Evolutionary conservation across 2,329 filamentous ascomycete species (phyloP).

Genomic region (Tolypocladium ophioglossoides): DNA sequence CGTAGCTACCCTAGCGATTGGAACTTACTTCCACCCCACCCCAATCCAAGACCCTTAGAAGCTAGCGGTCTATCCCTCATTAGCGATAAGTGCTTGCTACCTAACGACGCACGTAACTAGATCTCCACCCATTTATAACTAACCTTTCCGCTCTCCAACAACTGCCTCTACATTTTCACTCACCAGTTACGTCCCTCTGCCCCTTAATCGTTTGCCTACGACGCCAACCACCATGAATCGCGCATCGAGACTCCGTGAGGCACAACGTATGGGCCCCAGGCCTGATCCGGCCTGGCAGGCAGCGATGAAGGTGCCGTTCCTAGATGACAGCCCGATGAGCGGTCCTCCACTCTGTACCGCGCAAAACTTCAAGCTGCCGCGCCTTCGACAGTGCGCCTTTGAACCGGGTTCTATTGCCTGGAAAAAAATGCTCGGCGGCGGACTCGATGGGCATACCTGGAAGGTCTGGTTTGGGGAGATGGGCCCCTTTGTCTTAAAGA

Average conservation of each 20-base stretch:
- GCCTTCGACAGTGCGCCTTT: not conserved
- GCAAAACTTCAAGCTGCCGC: not conserved
- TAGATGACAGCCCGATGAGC: not conserved
- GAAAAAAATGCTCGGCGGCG: not conserved
- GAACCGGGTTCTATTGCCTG: not conserved
- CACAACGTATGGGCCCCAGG: not conserved
- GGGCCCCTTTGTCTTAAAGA: not conserved
- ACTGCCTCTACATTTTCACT: too few species aligned
- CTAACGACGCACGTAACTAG: too few species aligned
- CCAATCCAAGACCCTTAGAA: too few species aligned
- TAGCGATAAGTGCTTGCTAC: too few species aligned
- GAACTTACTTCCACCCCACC: too few species aligned
- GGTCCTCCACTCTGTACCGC: not conserved
- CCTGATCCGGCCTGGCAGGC: not conserved
- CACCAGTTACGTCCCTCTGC: too few species aligned
- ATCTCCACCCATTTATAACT: too few species aligned
- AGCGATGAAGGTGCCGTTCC: not conserved
- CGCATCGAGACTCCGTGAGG: not conserved
- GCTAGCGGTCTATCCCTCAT: too few species aligned
- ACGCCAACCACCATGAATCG: not conserved
- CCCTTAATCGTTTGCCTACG: too few species aligned
- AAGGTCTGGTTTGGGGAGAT: not conserved
- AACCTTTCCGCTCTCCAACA: too few species aligned
- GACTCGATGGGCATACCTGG: not conserved
- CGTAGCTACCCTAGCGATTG: too few species aligned